Evolutionary conservation across 1,139 yeast genomes (phyloP).

Genomic region (Pichia sp.): DNA sequence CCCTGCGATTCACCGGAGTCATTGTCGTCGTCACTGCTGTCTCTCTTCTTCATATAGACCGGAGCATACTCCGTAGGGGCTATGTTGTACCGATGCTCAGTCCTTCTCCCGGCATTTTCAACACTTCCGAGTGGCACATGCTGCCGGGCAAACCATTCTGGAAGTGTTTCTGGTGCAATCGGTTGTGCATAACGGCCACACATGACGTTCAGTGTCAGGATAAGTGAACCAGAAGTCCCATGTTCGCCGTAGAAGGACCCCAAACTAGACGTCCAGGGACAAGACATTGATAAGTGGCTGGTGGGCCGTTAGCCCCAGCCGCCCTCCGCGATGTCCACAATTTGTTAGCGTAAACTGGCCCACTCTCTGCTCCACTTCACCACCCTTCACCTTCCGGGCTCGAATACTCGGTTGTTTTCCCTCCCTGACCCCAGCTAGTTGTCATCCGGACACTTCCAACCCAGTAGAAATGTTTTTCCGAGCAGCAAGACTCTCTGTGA

Average conservation of each 20-base stretch:
- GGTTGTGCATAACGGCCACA: slow-evolving; percentile 47
- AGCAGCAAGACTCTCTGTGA: not conserved
- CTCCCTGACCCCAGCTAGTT: no score
- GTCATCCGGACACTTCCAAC: no score
- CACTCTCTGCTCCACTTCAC: no score
- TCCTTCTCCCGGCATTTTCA: slow-evolving; percentile 12
- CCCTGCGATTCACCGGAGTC: not conserved
- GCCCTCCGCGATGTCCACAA: not conserved
- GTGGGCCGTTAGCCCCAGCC: not conserved
- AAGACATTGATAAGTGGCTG: no score
- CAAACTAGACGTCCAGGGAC: no score
- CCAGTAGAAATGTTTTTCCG: not conserved
- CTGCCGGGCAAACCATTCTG: slow-evolving; percentile 24
- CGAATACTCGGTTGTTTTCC: no score
- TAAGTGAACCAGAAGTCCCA: no score
- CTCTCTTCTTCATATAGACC: slow-evolving; percentile 58
- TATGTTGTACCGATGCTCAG: slow-evolving; percentile 39
- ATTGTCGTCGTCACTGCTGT: slow-evolving; percentile 40
- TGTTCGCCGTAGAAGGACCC: no score
- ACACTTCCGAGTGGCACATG: slow-evolving; percentile 23
- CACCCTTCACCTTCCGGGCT: no score
- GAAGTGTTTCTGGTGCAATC: slow-evolving; percentile 26
- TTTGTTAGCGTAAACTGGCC: not conserved
- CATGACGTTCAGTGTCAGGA: slow-evolving; percentile 28
- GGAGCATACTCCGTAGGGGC: slow-evolving; percentile 50